Percentiles rank a stretch among this genome's conserved stretches.
phyloP scores from a whole-genome alignment of 2,329 filamentous ascomycete genomes.

The Colletotrichum sojae region DNA sequence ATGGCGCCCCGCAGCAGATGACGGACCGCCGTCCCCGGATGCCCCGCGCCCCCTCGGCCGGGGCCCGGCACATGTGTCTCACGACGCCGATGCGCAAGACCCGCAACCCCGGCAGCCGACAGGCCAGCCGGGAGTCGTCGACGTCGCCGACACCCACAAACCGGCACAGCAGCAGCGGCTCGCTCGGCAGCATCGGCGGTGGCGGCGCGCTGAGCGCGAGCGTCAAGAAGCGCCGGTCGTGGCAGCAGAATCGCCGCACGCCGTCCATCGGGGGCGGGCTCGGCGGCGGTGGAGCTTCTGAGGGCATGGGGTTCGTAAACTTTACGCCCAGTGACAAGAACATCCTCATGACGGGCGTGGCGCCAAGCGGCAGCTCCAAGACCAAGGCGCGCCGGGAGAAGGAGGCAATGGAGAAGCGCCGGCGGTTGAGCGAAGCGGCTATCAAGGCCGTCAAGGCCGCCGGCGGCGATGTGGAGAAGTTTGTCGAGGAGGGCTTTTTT shows the following conservation, averaged over 20 bases:
- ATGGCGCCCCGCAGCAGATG: conserved; percentile 39
- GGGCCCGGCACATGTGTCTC: conserved; percentile 62
- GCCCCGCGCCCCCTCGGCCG: conserved; percentile 68
- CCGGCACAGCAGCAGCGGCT: conserved; percentile 56
- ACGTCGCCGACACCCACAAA: conserved; percentile 56
- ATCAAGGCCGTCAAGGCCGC: conserved; percentile 78
- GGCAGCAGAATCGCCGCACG: conserved; percentile 44
- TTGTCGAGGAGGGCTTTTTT: conserved; percentile 64
- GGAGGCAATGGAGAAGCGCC: conserved; percentile 84
- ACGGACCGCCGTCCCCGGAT: conserved; percentile 59
- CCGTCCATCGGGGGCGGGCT: conserved; percentile 46
- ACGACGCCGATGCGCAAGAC: conserved; percentile 60
- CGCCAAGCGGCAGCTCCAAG: conserved; percentile 91
- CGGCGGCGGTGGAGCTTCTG: conserved; percentile 47
- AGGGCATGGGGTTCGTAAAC: conserved; percentile 82
- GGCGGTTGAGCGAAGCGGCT: conserved; percentile 77
- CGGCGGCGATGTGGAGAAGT: conserved; percentile 74
- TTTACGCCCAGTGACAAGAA: conserved; percentile 86
- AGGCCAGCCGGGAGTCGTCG: conserved; percentile 42
- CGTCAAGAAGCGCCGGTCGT: conserved; percentile 55
- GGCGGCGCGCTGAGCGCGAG: conserved; percentile 57
- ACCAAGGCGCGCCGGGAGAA: conserved; percentile 94
- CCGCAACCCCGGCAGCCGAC: conserved; percentile 50
- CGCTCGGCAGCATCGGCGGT: conserved; percentile 47
- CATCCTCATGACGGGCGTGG: conserved; percentile 89